These are phyloP conservation scores for Epichloe gansuensis DNA, from an alignment of 2,329 filamentous ascomycete genomes.

Conservation along the genomic window DNA sequence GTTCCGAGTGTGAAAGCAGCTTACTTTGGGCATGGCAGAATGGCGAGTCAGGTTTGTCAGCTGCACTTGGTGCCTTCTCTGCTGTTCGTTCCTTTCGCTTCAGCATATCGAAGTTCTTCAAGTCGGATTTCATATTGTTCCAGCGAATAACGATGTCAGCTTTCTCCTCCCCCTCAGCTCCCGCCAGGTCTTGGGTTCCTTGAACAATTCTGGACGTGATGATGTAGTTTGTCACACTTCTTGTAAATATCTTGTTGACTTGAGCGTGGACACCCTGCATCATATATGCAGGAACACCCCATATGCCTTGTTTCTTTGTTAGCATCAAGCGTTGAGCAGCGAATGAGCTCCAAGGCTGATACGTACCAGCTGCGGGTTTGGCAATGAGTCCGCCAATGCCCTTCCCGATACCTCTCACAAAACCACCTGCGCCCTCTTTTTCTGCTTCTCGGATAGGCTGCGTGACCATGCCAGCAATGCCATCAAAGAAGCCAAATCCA, in stretches of 20 bases:
- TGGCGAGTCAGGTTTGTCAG: constrained; percentile 10
- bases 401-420: constrained; percentile 69
- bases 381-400: constrained; percentile 70
- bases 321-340: neutral
- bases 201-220: constrained; percentile 64
- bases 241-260: constrained; percentile 56
- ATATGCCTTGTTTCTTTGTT: constrained; percentile 25
- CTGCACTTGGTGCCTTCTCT: constrained; percentile 16
- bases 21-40: constrained; percentile 23
- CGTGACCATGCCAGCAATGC: constrained; percentile 66
- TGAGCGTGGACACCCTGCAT: constrained; percentile 75
- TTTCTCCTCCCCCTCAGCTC: constrained; percentile 43
- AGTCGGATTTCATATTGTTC: constrained; percentile 45
- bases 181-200: constrained; percentile 52
- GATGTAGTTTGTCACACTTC: constrained; percentile 66
- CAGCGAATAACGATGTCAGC: constrained; percentile 52
- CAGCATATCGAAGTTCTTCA: constrained; percentile 45
- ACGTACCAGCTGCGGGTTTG: constrained; percentile 66
- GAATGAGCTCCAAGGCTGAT: too few relatives aligned
- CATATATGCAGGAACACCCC: constrained; percentile 65
- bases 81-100: constrained; percentile 33
- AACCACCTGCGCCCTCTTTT: constrained; percentile 39
- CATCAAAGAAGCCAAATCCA: constrained; percentile 66
- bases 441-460: constrained; percentile 54
- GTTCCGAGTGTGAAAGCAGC: constrained; percentile 36